A percentile compares a stretch with the other conserved stretches of the same genome.
Conservation (phyloP, 108 stramenopile species). For the Thalassiosira profunda region DNA sequence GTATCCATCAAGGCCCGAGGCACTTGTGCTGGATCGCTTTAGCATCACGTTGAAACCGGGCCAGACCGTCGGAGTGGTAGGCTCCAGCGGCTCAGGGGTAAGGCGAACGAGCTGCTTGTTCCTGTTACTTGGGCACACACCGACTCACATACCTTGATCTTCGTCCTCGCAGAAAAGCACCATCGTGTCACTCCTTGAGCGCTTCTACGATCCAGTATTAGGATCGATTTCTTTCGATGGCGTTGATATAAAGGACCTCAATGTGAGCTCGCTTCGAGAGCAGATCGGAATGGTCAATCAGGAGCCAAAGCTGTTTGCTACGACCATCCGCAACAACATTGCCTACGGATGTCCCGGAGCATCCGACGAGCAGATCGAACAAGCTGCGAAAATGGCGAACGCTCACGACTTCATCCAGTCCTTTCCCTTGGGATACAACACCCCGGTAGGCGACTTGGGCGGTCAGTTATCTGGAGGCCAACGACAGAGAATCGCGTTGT, state of each 20-base stretch:
- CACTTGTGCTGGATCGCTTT: slow-evolving; percentile 60
- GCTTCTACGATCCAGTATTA: slow-evolving; percentile 91
- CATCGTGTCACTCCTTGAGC: slow-evolving; percentile 75
- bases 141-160: too few relatives aligned
- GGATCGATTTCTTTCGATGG: slow-evolving; percentile 93
- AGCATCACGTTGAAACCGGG: slow-evolving; percentile 61
- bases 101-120: too few relatives aligned
- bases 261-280: slow-evolving; percentile 76
- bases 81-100: slow-evolving; percentile 76
- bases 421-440: slow-evolving; percentile 59
- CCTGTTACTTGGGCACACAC: too few relatives aligned
- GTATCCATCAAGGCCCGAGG: slow-evolving; percentile 19
- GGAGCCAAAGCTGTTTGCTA: slow-evolving; percentile 94
- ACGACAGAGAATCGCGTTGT: slow-evolving; percentile 80
- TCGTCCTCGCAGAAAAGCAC: too few relatives aligned
- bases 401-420: slow-evolving; percentile 70
- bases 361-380: slow-evolving; percentile 41
- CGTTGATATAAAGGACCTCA: slow-evolving; percentile 76
- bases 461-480: slow-evolving; percentile 76
- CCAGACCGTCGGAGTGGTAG: slow-evolving; percentile 69
- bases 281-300: slow-evolving; percentile 94
- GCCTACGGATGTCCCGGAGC: slow-evolving; percentile 45
- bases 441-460: slow-evolving; percentile 58
- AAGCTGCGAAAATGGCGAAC: slow-evolving; percentile 50
- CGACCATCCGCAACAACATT: slow-evolving; percentile 89